These are phyloP conservation scores for Ceratobasidium papillatum DNA, from an alignment of 1,284 basidiomycete species.

Conservation along the genomic window DNA sequence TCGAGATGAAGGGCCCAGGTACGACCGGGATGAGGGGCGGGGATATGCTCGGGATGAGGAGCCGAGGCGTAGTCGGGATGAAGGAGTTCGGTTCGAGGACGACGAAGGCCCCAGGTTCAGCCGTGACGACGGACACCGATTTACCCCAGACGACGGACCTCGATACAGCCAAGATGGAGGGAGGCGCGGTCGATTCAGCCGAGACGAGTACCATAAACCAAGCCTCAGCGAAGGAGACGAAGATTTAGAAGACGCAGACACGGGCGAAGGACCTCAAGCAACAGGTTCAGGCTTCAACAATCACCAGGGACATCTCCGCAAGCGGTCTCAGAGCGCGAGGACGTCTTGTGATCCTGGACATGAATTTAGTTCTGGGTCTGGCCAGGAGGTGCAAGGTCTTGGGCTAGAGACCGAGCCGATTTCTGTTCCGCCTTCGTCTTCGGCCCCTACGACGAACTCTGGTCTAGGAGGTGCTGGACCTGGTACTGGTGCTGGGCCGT, in stretches of 20 bases:
- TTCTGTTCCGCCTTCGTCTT: background rate
- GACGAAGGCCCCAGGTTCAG: background rate
- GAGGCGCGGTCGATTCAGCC: background rate
- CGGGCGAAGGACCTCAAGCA: background rate
- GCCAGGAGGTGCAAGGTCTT: background rate
- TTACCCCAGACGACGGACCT: background rate
- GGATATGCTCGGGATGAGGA: background rate
- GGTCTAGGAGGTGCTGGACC: no score
- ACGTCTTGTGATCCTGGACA: constrained; percentile 17
- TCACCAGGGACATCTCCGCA: background rate
- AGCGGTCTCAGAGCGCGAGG: constrained; percentile 25
- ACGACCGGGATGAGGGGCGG: background rate
- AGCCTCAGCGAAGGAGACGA: constrained; percentile 38
- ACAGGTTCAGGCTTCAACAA: background rate
- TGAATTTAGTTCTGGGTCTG: background rate
- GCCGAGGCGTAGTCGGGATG: background rate
- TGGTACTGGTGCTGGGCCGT: background rate
- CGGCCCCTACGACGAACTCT: background rate
- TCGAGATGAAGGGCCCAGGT: background rate
- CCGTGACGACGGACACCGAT: background rate
- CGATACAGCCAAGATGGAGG: background rate
- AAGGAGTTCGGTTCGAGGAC: background rate
- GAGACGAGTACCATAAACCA: constrained; percentile 14
- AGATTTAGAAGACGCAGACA: constrained; percentile 1
- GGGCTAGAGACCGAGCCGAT: background rate